Percentiles rank a stretch among this genome's conserved stretches.
These are phyloP conservation scores for Cladosporium sp. DNA, from an alignment of 2,329 filamentous ascomycete species.

Conservation along the genomic window DNA sequence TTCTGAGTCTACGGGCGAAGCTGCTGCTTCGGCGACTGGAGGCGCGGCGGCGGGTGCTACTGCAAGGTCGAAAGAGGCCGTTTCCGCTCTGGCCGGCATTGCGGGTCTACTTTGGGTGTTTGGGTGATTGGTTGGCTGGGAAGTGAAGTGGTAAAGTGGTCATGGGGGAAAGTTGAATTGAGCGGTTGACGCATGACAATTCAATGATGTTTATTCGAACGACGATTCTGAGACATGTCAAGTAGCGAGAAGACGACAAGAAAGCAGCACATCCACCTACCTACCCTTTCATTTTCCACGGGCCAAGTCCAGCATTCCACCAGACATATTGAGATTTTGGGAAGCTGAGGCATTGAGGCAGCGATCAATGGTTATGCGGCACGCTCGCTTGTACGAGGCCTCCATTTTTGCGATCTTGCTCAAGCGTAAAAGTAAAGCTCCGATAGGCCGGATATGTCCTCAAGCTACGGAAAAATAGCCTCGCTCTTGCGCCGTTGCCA, in stretches of 20 bases:
- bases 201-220: not conserved
- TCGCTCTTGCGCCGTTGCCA: slow-evolving; percentile 20
- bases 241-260: slow-evolving; percentile 4
- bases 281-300: slow-evolving; percentile 1
- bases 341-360: slow-evolving; percentile 25
- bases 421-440: slow-evolving; percentile 29
- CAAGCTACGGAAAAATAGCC: slow-evolving; percentile 23
- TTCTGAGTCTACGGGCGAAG: not conserved
- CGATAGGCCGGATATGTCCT: slow-evolving; percentile 33
- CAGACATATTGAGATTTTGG: slow-evolving; percentile 12
- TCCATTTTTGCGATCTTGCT: slow-evolving; percentile 35
- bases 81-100: slow-evolving; percentile 5
- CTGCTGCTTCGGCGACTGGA: slow-evolving; percentile 1
- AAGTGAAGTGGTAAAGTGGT: not conserved
- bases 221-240: not conserved
- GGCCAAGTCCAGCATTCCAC: slow-evolving; percentile 2
- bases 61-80: slow-evolving; percentile 1
- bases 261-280: slow-evolving; percentile 9
- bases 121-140: slow-evolving; percentile 1
- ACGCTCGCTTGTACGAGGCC: slow-evolving; percentile 30
- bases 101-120: slow-evolving; percentile 11
- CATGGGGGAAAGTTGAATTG: not conserved
- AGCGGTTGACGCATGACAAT: not conserved
- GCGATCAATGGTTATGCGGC: slow-evolving; percentile 34
- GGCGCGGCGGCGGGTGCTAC: slow-evolving; percentile 3